Evolutionary conservation across 148 eudicot species (phyloP).

Genomic region (Oxyria digyna): DNA sequence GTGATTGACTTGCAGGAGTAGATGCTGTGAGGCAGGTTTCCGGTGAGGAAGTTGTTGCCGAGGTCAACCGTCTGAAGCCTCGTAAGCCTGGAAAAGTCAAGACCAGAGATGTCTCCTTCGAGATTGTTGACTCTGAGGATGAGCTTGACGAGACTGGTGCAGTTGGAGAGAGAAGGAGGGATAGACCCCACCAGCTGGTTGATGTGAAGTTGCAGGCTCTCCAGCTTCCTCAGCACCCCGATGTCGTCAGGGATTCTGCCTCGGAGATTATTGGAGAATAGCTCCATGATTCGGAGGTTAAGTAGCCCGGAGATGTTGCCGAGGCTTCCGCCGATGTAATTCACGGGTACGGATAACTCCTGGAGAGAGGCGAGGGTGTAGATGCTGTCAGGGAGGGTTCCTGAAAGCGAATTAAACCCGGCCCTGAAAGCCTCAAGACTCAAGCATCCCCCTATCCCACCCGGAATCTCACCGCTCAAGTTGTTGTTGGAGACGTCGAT

Average conservation of each 20-base stretch:
- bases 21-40: constrained; percentile 17
- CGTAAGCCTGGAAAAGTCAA: constrained; percentile 20
- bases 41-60: constrained; percentile 21
- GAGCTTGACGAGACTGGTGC: constrained; percentile 17
- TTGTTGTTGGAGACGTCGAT: constrained; percentile 26
- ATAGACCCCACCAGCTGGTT: constrained; percentile 21
- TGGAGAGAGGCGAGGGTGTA: neutral
- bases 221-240: constrained; percentile 20
- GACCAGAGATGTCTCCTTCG: constrained; percentile 12
- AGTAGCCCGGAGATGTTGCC: constrained; percentile 9
- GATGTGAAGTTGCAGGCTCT: constrained; percentile 16
- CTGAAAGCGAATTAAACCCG: constrained; percentile 21
- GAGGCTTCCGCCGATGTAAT: constrained; percentile 17
- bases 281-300: constrained; percentile 15
- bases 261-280: constrained; percentile 14
- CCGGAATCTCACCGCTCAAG: constrained; percentile 13
- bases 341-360: constrained; percentile 19
- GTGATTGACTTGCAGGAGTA: constrained; percentile 21
- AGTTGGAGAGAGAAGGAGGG: constrained; percentile 21
- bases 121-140: constrained; percentile 20
- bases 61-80: constrained; percentile 20
- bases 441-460: constrained; percentile 17
- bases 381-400: constrained; percentile 16
- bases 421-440: constrained; percentile 15
- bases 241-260: constrained; percentile 23